Evolutionary conservation across 768 basidiomycete species (phyloP), one percentile per base, ranked within the genome.

Genomic region (Lactarius tabidus): DNA sequence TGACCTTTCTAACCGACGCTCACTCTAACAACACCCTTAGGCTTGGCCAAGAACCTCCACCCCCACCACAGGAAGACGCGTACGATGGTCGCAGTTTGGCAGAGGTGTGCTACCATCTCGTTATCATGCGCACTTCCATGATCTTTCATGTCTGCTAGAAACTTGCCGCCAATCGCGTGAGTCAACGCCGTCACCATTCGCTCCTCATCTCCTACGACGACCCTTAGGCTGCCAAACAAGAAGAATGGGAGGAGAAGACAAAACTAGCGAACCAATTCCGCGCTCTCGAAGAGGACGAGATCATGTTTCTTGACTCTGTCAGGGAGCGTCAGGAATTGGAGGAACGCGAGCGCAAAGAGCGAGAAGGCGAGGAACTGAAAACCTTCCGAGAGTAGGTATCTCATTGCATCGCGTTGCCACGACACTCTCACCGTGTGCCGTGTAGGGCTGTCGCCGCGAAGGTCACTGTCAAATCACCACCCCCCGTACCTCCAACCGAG

Each of bases 211-310:
- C 53, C 23, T 31, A 31, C 26, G 26, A 36, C n/a, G 28, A 48
- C 36, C 26, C 68, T 67, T 71, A 92, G 90, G 85, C 87, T 71
- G 91, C 90, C 69, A 93, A 93, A 75, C 91, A 94, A 77, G 92
- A 94, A 75, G 90, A 94, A 84, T 94, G 91, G 90, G 92, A 94
- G 73, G 90, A 92, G 74, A 90, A 90, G 74, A 91, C 85, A 66
- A 93, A 92, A 74, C 83, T 94, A 76, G 81, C 91, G 60, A 93
- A 93, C 72, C 92, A 94, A 72, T 94, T 93, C 71, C 88, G 92
- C 62, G 90, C 92, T 5, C 78, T 94, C 41, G 92, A 94, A 72
- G 92, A 93, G 74, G 92, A 94, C 76, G 92, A 94, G 72, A 88
- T 94, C 67, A 86, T 90, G 81, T 94, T 94, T 72, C 82, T 94